These are phyloP conservation scores for Starmerella roubikii DNA, from an alignment of 805 yeast species.

Conservation along the genomic window DNA sequence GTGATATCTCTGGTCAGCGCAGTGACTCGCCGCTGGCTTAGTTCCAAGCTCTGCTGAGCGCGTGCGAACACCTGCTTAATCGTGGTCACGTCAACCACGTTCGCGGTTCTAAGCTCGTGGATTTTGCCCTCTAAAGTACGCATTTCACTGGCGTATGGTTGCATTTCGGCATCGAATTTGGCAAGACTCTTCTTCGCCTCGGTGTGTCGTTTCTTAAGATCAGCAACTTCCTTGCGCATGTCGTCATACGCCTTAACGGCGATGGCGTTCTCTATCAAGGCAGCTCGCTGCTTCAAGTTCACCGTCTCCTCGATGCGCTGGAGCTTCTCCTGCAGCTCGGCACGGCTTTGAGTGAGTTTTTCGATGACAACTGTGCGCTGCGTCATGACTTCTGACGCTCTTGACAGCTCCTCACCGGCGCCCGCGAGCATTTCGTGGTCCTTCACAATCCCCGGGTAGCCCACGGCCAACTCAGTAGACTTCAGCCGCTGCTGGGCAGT, in stretches of 20 bases:
- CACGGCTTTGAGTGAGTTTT: constrained; percentile 15
- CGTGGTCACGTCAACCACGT: too few relatives aligned
- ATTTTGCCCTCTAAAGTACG: not conserved
- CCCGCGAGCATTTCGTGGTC: constrained; percentile 40
- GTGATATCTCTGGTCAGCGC: not conserved
- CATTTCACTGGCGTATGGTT: not conserved
- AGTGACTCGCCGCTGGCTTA: not conserved
- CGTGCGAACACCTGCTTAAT: not conserved
- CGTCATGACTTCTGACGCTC: constrained; percentile 32
- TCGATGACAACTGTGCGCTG: constrained; percentile 19
- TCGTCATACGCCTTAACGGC: not conserved
- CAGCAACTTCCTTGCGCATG: not conserved
- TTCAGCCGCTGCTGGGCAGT: constrained; percentile 58
- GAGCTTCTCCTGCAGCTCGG: constrained; percentile 21
- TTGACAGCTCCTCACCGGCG: not conserved
- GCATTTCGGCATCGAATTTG: constrained; percentile 6
- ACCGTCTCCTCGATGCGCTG: constrained; percentile 12
- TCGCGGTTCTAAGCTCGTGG: not conserved
- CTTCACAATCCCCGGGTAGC: constrained; percentile 34
- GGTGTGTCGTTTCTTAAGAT: not conserved
- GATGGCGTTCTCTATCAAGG: constrained; percentile 1
- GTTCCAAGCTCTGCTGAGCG: not conserved
- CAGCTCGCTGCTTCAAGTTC: not conserved
- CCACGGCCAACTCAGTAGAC: constrained; percentile 74
- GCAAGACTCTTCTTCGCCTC: constrained; percentile 24